These are phyloP conservation scores for Cercophora samala DNA, from an alignment of 495 filamentous ascomycete genomes.

Conservation along the genomic window DNA sequence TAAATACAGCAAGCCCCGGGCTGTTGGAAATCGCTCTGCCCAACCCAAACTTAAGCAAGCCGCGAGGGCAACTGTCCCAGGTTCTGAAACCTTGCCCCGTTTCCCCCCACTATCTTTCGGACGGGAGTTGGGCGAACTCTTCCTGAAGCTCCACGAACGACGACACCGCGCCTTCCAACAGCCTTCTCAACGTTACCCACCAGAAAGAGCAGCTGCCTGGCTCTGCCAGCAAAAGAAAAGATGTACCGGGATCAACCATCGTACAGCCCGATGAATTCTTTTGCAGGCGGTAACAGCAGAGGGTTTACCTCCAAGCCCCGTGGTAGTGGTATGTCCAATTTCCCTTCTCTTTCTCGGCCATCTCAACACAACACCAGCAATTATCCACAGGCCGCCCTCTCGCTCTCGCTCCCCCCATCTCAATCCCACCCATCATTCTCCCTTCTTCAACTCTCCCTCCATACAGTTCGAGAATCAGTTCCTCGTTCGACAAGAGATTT, in stretches of 20 bases:
- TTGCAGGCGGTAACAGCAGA: neutral
- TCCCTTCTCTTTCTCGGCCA: neutral
- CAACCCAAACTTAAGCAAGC: neutral
- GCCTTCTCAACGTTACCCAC: neutral
- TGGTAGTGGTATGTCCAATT: neutral
- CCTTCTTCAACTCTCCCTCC: neutral
- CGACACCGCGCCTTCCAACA: neutral
- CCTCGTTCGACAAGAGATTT: neutral
- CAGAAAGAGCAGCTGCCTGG: neutral
- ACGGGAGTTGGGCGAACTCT: neutral
- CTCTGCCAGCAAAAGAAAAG: neutral
- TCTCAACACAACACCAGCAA: neutral
- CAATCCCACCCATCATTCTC: neutral
- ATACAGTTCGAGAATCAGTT: neutral
- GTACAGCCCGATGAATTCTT: neutral
- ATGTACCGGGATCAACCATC: neutral
- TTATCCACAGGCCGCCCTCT: neutral
- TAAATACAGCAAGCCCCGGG: neutral
- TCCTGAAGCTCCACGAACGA: neutral
- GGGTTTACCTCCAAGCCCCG: neutral
- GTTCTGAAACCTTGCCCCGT: neutral
- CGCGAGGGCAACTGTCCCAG: neutral
- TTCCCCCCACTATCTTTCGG: neutral
- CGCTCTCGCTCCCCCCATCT: neutral
- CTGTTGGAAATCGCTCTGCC: neutral